Evolutionary conservation across 306 rosid species (phyloP), one percentile per base, ranked within the genome.

Genomic region (Gynostemma pentaphyllum): DNA sequence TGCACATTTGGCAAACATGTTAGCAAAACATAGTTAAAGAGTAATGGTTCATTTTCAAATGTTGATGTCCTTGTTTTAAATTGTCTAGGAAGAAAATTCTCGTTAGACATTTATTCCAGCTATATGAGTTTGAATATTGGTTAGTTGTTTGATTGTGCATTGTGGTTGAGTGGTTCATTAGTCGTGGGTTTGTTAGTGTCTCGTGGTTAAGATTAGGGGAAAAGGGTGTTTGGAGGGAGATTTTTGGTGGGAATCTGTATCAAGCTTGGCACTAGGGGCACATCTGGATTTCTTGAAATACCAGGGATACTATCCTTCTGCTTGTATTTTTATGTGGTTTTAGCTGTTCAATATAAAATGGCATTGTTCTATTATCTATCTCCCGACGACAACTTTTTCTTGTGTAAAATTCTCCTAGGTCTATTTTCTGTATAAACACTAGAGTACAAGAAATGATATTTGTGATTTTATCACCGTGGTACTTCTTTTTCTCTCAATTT

Each of bases 401-500:
- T 37, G 24, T 52, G 60, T 28, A 52, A 26, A 27, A 28, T 16
- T 9, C 59, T 52, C 21, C 12, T 1, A 52, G 22, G 39, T 28
- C 59, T 28, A 9, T 50, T 24, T 50, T 50, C 34, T 50, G 22
- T 32, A 32, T n/a, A n/a, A n/a, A n/a, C n/a, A n/a, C n/a, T 50
- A 12, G 18, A 50, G 32, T 50, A 22, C 9, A 12, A 26, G 61
- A 54, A 46, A 54, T 7, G 30, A 54, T 57, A 13, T 32, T 45
- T 51, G 60, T 64, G 27, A 45, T 66, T 62, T 54, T 70, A 52
- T 49, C 45, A 15, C 29, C 44, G 30, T 53, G 54, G 26, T 18
- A 49, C 64, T 56, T 37, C 72, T 66, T 23, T 52, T 68, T 68
- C 51, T 52, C 28, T 34, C 45, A 34, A 37, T 59, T 66, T 73